phyloP scores from a whole-genome alignment of 2,329 filamentous ascomycete species.

The Trichoderma afroharzianum region DNA sequence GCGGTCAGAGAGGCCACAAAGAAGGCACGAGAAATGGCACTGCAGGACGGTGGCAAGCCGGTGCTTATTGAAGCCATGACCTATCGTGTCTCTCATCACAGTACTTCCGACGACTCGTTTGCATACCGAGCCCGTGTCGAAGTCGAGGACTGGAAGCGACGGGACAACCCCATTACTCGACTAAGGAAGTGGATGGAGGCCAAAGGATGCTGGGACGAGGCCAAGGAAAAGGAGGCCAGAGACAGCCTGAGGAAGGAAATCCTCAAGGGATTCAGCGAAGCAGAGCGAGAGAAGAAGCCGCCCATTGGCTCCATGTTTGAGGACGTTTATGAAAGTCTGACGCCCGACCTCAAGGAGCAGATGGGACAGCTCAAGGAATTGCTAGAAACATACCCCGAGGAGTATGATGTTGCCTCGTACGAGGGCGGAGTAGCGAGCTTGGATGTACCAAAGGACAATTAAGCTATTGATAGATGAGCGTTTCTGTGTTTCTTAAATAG shows the following conservation, averaged over 20 bases:
- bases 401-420: slow-evolving; percentile 79
- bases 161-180: slow-evolving; percentile 84
- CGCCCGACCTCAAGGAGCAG: slow-evolving; percentile 72
- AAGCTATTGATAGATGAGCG: background rate
- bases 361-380: slow-evolving; percentile 68
- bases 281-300: slow-evolving; percentile 77
- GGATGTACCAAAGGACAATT: slow-evolving; percentile 26
- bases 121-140: slow-evolving; percentile 91
- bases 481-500: background rate
- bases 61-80: slow-evolving; percentile 94
- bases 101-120: slow-evolving; percentile 94
- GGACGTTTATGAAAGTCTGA: slow-evolving; percentile 86
- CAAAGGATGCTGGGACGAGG: slow-evolving; percentile 78
- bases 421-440: slow-evolving; percentile 70
- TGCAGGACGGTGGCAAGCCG: slow-evolving; percentile 75
- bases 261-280: slow-evolving; percentile 77
- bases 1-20: slow-evolving; percentile 78
- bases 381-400: slow-evolving; percentile 79
- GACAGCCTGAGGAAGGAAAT: slow-evolving; percentile 68
- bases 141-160: slow-evolving; percentile 90
- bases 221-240: slow-evolving; percentile 70
- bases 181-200: slow-evolving; percentile 88
- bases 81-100: slow-evolving; percentile 97
- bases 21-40: slow-evolving; percentile 71
- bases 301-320: slow-evolving; percentile 71